phyloP scores from a whole-genome alignment of 1,284 basidiomycete genomes.

The Lignosus rhinocerotis region DNA sequence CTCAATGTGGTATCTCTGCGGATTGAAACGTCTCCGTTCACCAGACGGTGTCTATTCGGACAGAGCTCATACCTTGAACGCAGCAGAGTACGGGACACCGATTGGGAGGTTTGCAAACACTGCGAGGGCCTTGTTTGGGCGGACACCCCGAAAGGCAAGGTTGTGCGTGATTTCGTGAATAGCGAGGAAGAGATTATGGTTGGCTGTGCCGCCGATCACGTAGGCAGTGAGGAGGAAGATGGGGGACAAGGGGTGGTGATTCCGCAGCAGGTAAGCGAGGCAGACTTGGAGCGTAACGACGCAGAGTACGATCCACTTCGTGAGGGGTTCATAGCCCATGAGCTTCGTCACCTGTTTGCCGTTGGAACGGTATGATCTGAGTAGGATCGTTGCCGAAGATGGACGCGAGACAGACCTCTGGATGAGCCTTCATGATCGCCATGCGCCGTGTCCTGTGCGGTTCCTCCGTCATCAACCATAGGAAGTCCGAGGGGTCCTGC shows the following conservation, averaged over 20 bases:
- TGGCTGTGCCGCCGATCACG: conserved; percentile 88
- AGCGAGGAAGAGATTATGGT: conserved; percentile 96
- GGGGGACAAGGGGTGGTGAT: conserved; percentile 68
- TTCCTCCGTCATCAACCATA: conserved; percentile 98
- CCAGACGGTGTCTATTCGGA: background rate
- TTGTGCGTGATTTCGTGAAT: conserved; percentile 99
- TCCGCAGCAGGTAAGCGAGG: conserved; percentile 65
- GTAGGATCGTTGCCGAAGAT: background rate
- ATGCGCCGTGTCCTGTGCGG: conserved; percentile 88
- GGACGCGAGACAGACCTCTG: conserved; percentile 63
- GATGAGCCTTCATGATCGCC: conserved; percentile 93
- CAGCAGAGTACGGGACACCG: conserved; percentile 92
- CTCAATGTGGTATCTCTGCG: conserved; percentile 87
- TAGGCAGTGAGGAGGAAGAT: conserved; percentile 83
- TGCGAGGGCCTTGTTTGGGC: conserved; percentile 85
- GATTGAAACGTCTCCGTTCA: conserved; percentile 6
- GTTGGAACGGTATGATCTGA: too few species aligned
- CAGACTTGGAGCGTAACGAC: conserved; percentile 82
- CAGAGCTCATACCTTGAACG: conserved; percentile 77
- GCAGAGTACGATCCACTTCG: conserved; percentile 82
- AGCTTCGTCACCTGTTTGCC: conserved; percentile 77
- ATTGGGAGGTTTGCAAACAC: conserved; percentile 93
- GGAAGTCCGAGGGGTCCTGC: conserved; percentile 76
- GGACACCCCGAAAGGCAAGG: conserved; percentile 86
- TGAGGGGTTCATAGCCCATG: conserved; percentile 93